Base-by-base conservation (phyloP, 768 basidiomycete species). In the Mycena olivaceomarginata region DNA sequence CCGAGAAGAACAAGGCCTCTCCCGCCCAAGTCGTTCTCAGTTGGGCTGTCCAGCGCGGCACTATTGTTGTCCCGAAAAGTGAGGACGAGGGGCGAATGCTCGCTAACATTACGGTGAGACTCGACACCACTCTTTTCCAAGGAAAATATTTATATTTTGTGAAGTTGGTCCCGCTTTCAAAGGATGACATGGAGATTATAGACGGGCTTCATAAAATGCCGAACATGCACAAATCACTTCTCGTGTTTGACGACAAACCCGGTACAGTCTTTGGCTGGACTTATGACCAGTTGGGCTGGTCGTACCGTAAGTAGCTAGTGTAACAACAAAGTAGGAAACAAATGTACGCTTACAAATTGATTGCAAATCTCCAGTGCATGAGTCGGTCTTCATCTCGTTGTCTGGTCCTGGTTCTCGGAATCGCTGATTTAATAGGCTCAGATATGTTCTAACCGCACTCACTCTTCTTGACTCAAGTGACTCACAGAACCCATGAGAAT, bases 31-130 rank as follows among this genome's bases (percentile, higher is more conserved):
- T 94, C 22, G 82, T 93, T 40, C 84, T 94, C 20, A 87, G 91
- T 77, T 94, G 94, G 94, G 91, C 90, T 8, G 91, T 91, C 18
- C 92, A 93, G 80, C 89, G 91, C 25, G 90, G 90, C 8, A 89
- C 93, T 46, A 87, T 90, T 25, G 89, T 93, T 69, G 88, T 94
- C 79, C 94, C 94, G 45, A 94, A 94, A 86, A 90, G 87, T 51
- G 90, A 91, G 82, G 79, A 90, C 72, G 79, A 81, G 39, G 83
- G 81, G n/a, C 87, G 93, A 13, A 86, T 93, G 84, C 84, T 82
- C 57, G 84, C 86, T 25, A 93, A 94, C 82, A 85, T 89, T 57
- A 83, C 84, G 7, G 88, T 89, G 78, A 39, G 82, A 56, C 75
- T 76, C 83, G 74, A 65, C 75, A 81, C 77, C 20, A n/a, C 84